Evolutionary conservation across 805 yeast species (phyloP), one percentile per base, ranked within the genome.

Genomic region (Barnettozyma vustinii): DNA sequence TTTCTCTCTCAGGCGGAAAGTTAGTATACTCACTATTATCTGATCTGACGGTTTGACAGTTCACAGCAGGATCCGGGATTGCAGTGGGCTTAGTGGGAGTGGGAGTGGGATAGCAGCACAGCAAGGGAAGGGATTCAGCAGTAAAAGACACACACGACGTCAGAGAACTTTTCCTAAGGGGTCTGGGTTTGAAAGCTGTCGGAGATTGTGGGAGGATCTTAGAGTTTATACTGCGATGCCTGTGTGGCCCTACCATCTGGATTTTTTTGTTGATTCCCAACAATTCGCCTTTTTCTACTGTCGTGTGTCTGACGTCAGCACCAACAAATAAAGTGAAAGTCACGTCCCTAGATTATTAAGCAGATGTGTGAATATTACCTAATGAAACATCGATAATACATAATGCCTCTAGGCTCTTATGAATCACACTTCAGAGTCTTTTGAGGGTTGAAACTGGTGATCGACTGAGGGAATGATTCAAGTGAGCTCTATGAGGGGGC

Each of bases 261-360:
- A 13, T 27, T 27, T 47, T 47, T 47, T 47, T 47, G 50, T 47
- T 47, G 50, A 47, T 47, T 47, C 50, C 50, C 50, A 47, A 47
- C 50, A 47, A 47, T 36, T 27, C 41, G 19, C n/a, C 18, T 18
- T 36, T 36, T 16, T 36, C 39, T 19, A 36, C 19, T 36, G 39
- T 36, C 39, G 39, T 39, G n/a, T n/a, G 36, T 26, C 36, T 41
- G 33, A 41, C 44, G 44, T 26, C 44, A 41, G 44, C 36, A 23
- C 36, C 44, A 26, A 41, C 44, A 41, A 41, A 36, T 30, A 30
- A 30, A 5, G 33, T 30, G 16, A 30, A 12, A 15, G 33, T 30
- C 33, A 30, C 33, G 33, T 30, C n/a, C n/a, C 3, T 4, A 9
- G 33, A 5, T 30, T 30, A 13, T 12, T 12, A 30, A 30, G 16